phyloP scores from a whole-genome alignment of 2,329 filamentous ascomycete species.

The Penicillium sp. region DNA sequence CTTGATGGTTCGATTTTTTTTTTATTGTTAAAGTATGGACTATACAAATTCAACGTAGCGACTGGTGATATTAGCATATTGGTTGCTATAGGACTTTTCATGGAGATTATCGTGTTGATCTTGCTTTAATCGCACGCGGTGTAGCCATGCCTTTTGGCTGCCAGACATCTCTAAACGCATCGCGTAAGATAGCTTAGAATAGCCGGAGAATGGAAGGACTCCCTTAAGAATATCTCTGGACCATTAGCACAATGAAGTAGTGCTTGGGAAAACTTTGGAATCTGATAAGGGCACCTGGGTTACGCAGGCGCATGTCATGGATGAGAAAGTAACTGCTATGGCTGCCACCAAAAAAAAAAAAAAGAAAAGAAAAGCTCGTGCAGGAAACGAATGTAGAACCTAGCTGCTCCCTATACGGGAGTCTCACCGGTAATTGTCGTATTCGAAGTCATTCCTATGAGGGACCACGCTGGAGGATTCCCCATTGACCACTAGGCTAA shows the following conservation, averaged over 20 bases:
- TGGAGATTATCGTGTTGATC: slow-evolving; percentile 25
- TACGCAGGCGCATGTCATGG: too few species aligned
- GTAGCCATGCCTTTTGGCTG: slow-evolving; percentile 24
- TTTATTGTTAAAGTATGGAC: slow-evolving; percentile 22
- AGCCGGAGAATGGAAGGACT: slow-evolving; percentile 1
- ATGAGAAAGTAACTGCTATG: background rate
- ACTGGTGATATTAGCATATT: slow-evolving; percentile 18
- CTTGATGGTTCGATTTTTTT: slow-evolving; percentile 24
- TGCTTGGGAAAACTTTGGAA: background rate
- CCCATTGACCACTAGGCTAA: too few species aligned
- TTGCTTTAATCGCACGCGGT: slow-evolving; percentile 22
- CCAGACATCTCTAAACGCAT: background rate
- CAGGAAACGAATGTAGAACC: too few species aligned
- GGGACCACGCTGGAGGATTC: too few species aligned
- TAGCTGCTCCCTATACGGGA: too few species aligned
- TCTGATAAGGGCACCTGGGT: background rate
- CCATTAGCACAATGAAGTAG: background rate
- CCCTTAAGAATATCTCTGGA: background rate
- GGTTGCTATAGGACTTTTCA: slow-evolving; percentile 27
- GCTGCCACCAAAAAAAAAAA: too few species aligned
- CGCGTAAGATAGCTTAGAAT: slow-evolving; percentile 4
- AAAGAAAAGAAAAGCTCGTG: too few species aligned
- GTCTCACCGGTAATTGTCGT: too few species aligned
- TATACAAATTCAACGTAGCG: slow-evolving; percentile 17
- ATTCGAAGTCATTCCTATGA: too few species aligned